These are phyloP conservation scores for Psidium friedrichsthalianum DNA, from an alignment of 345 rosid genomes.

Conservation along the genomic window DNA sequence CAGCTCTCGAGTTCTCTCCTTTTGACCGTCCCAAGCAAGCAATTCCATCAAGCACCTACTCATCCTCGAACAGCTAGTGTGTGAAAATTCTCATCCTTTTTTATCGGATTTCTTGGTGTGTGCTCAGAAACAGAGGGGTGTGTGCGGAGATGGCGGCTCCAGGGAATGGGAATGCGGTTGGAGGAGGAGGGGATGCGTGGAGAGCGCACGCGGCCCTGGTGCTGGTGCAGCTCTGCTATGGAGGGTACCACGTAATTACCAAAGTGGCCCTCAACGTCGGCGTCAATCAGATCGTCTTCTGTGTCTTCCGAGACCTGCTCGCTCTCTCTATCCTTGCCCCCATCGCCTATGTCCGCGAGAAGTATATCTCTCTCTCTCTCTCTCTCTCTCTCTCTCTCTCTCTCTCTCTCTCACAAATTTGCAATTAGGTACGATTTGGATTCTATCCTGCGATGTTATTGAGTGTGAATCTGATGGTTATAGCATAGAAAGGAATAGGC, in stretches of 20 bases:
- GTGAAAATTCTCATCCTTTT: background rate
- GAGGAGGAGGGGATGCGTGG: slow-evolving; percentile 33
- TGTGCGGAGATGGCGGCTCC: slow-evolving; percentile 13
- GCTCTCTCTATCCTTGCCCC: slow-evolving; percentile 90
- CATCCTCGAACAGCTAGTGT: background rate
- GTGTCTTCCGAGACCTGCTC: slow-evolving; percentile 86
- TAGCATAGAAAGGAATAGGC: background rate
- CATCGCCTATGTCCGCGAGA: slow-evolving; percentile 76
- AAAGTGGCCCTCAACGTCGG: slow-evolving; percentile 95
- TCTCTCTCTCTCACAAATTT: background rate
- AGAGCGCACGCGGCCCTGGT: slow-evolving; percentile 79
- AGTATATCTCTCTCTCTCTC: slow-evolving; percentile 18
- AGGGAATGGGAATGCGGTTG: slow-evolving; percentile 9
- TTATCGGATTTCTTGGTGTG: background rate
- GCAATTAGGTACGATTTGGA: background rate
- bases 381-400: background rate
- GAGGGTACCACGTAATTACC: slow-evolving; percentile 95
- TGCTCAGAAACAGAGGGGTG: background rate
- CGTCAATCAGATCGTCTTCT: slow-evolving; percentile 92
- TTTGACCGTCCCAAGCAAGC: background rate
- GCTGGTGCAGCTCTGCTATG: slow-evolving; percentile 73
- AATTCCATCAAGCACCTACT: background rate
- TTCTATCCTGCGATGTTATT: background rate
- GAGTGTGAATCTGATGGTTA: background rate
- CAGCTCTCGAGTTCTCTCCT: background rate